Percentiles rank a stretch among this genome's conserved stretches.
Conservation (phyloP, 2,329 filamentous ascomycete genomes). For the Thyridium curvatum region DNA sequence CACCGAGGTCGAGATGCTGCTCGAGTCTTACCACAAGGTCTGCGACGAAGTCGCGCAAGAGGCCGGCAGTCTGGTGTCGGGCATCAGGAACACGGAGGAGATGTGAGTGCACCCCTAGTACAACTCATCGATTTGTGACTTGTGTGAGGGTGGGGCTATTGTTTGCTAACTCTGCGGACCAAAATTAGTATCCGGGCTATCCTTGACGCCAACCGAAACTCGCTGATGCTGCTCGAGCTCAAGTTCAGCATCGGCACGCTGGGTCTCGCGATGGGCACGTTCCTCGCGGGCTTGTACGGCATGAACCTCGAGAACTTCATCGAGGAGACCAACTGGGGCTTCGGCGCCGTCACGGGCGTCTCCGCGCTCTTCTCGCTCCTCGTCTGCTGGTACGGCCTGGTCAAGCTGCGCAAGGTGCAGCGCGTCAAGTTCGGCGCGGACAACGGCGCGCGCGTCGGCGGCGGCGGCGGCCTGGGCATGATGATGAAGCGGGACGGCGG, state of each 20-base stretch:
- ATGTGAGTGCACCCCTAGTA: slow-evolving; percentile 55
- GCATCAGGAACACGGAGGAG: slow-evolving; percentile 96
- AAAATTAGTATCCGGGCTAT: slow-evolving; percentile 78
- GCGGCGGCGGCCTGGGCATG: not conserved
- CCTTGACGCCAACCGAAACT: slow-evolving; percentile 94
- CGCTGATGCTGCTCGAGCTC: slow-evolving; percentile 93
- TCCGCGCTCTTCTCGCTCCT: slow-evolving; percentile 68
- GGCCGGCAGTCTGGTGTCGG: slow-evolving; percentile 84
- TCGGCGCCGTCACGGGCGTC: slow-evolving; percentile 64
- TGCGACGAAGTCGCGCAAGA: slow-evolving; percentile 97
- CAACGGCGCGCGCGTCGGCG: slow-evolving; percentile 4
- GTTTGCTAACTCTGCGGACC: no score
- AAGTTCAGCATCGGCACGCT: slow-evolving; percentile 95
- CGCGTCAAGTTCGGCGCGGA: slow-evolving; percentile 22
- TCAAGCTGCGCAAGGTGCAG: slow-evolving; percentile 63
- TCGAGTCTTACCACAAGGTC: slow-evolving; percentile 97
- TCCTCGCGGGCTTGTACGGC: slow-evolving; percentile 96
- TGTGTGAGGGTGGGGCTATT: no score
- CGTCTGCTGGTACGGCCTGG: slow-evolving; percentile 78
- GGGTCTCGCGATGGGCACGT: slow-evolving; percentile 89
- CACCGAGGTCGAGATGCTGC: slow-evolving; percentile 91
- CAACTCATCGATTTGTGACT: no score
- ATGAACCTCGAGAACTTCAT: slow-evolving; percentile 99
- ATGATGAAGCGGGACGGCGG: not conserved
- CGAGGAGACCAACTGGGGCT: slow-evolving; percentile 86